phyloP scores from a whole-genome alignment of 805 yeast species.

The Ogataea saltuana region DNA sequence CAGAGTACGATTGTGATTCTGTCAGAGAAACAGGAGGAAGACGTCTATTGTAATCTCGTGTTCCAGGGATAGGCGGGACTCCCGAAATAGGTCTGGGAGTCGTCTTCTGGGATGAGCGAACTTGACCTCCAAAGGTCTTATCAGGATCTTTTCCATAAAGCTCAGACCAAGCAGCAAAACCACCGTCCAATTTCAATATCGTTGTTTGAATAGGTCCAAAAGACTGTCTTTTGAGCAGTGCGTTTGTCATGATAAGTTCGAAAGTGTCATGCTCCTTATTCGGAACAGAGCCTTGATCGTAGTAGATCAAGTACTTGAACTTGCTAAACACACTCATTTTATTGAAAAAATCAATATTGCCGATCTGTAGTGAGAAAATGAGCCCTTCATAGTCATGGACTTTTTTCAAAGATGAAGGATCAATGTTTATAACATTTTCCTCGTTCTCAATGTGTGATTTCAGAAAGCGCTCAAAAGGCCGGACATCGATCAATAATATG shows the following conservation, averaged over 20 bases:
- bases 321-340: conserved; percentile 33
- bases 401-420: conserved; percentile 35
- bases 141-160: conserved; percentile 32
- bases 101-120: neutral
- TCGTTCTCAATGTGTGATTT: conserved; percentile 39
- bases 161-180: conserved; percentile 45
- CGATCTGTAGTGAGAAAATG: conserved; percentile 31
- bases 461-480: conserved; percentile 36
- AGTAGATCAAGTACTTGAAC: conserved; percentile 41
- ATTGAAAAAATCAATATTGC: conserved; percentile 34
- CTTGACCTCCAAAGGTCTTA: conserved; percentile 19
- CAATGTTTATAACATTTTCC: conserved; percentile 40
- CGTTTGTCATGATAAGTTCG: conserved; percentile 17
- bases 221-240: conserved; percentile 12
- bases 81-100: neutral
- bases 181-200: conserved; percentile 39
- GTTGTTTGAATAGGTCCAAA: conserved; percentile 14
- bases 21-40: conserved; percentile 12
- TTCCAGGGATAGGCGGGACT: conserved; percentile 10
- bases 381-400: conserved; percentile 22
- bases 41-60: conserved; percentile 3
- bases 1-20: neutral
- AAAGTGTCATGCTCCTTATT: conserved; percentile 31
- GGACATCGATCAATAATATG: conserved; percentile 41
- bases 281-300: conserved; percentile 39